Percentiles rank a stretch among this genome's conserved stretches.
These are phyloP conservation scores for Aspergillus incahuasiensis DNA, from an alignment of 495 filamentous ascomycete genomes.

Conservation along the genomic window DNA sequence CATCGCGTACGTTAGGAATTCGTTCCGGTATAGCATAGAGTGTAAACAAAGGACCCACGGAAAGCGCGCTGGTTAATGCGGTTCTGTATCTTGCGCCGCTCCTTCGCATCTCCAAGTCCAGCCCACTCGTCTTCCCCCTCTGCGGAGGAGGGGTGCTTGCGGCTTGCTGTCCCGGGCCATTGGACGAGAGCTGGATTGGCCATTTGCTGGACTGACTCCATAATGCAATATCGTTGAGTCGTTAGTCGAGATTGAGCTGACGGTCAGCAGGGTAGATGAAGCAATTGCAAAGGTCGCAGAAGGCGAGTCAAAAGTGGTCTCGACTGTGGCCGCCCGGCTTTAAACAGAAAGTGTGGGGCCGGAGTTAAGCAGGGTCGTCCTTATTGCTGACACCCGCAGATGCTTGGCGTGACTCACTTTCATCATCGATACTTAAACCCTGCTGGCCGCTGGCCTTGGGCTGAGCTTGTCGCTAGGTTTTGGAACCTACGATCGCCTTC, in stretches of 20 bases:
- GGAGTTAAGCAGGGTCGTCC: conserved; percentile 3
- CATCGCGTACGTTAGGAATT: background rate
- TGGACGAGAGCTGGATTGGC: background rate
- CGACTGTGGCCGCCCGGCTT: background rate
- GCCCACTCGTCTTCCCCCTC: conserved; percentile 33
- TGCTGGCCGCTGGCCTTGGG: background rate
- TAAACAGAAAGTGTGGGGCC: background rate
- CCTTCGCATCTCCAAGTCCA: conserved; percentile 32
- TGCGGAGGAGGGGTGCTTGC: background rate
- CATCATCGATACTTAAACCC: conserved; percentile 9
- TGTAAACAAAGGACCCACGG: conserved; percentile 19
- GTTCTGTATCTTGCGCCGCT: conserved; percentile 40
- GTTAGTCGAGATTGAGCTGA: background rate
- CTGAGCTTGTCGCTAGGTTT: background rate
- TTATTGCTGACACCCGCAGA: background rate
- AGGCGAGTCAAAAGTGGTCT: background rate
- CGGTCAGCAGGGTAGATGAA: background rate
- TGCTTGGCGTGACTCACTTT: conserved; percentile 8
- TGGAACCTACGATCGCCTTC: conserved; percentile 1
- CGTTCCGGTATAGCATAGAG: background rate
- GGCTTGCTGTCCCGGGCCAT: background rate
- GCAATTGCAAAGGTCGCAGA: background rate
- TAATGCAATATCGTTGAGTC: background rate
- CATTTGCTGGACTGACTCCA: background rate
- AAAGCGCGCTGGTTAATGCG: conserved; percentile 41